Evolutionary conservation across 116 monocot genomes (phyloP).

Genomic region (Trichopus zeylanicus): DNA sequence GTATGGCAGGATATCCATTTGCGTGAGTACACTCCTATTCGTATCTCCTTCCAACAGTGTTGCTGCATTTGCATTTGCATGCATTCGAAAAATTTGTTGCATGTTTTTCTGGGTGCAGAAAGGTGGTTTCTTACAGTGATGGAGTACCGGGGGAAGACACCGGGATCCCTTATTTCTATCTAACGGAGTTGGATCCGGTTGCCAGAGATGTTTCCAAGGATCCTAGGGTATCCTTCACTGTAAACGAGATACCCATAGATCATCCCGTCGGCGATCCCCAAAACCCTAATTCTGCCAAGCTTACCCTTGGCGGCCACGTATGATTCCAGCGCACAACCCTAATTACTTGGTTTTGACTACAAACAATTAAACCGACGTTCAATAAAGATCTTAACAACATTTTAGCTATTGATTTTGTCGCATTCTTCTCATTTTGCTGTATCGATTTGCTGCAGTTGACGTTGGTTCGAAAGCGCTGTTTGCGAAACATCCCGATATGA

Average conservation of each 20-base stretch:
- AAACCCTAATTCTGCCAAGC: conserved; percentile 80
- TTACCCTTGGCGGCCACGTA: conserved; percentile 83
- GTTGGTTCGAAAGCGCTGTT: no score
- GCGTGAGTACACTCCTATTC: conserved; percentile 46
- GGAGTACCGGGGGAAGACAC: conserved; percentile 51
- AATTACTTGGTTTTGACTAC: no score
- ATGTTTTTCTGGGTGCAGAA: conserved; percentile 22
- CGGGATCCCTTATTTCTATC: conserved; percentile 79
- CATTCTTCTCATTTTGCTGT: no score
- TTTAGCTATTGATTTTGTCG: no score
- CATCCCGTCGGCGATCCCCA: conserved; percentile 72
- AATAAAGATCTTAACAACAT: no score
- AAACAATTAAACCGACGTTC: no score
- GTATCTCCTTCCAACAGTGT: no score
- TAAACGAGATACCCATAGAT: conserved; percentile 76
- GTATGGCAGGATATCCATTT: conserved; percentile 75
- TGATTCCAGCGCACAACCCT: no score
- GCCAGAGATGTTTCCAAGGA: conserved; percentile 68
- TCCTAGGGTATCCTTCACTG: conserved; percentile 58
- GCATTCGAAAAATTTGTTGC: background rate
- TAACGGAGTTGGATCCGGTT: conserved; percentile 73
- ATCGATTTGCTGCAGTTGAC: no score
- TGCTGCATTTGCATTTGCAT: background rate
- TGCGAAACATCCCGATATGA: no score
- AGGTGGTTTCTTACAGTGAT: conserved; percentile 95